Evolutionary conservation across 805 yeast species (phyloP).

Genomic region (Candida dendrica): DNA sequence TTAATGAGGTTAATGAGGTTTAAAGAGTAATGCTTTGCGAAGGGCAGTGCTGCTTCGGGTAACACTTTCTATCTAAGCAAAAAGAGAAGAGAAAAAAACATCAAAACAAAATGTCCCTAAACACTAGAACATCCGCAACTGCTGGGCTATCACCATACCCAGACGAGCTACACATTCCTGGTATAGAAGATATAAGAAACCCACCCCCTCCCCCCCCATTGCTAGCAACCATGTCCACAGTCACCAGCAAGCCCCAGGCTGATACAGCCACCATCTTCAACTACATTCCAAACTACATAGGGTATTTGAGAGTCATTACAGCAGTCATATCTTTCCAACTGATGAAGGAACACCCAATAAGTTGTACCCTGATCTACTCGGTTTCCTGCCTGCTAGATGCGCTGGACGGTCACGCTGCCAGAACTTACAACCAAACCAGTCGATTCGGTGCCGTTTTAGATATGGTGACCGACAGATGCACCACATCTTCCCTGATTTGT

Average conservation of each 20-base stretch:
- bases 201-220: too few relatives aligned
- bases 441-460: slow-evolving; percentile 94
- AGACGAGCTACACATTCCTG: too few relatives aligned
- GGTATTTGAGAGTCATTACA: slow-evolving; percentile 76
- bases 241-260: background rate
- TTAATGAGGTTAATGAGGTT: too few relatives aligned
- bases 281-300: slow-evolving; percentile 88
- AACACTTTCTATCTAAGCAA: too few relatives aligned
- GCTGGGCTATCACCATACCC: background rate
- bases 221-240: too few relatives aligned
- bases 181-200: too few relatives aligned
- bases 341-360: slow-evolving; percentile 79
- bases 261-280: slow-evolving; percentile 49
- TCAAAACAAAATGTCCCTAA: background rate
- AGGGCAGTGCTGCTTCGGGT: too few relatives aligned
- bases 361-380: slow-evolving; percentile 72
- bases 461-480: slow-evolving; percentile 98
- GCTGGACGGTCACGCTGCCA: slow-evolving; percentile 91
- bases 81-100: too few relatives aligned
- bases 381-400: slow-evolving; percentile 92
- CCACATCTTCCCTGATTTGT: slow-evolving; percentile 89
- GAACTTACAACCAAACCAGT: slow-evolving; percentile 82
- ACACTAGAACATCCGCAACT: background rate
- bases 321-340: slow-evolving; percentile 73
- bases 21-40: too few relatives aligned